Percentiles rank a stretch among this genome's conserved stretches.
Evolutionary conservation across 2,329 filamentous ascomycete species (phyloP).

Genomic region (Hypoxylon sp.): DNA sequence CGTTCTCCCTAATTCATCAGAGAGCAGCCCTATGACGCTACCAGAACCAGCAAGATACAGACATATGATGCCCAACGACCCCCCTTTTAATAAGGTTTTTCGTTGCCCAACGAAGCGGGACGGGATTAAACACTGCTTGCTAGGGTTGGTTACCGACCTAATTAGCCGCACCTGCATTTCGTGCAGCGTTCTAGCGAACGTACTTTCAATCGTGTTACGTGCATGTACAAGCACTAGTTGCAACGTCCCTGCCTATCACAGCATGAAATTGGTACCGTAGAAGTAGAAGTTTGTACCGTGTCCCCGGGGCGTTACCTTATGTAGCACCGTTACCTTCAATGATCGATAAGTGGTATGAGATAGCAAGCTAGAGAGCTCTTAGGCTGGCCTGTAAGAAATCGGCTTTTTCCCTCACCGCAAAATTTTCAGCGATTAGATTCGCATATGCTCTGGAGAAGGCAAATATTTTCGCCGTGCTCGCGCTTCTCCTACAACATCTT

Average conservation of each 20-base stretch:
- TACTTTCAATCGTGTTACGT: slow-evolving; percentile 22
- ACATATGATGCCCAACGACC: slow-evolving; percentile 28
- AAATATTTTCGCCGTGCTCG: slow-evolving; percentile 30
- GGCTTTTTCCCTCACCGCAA: slow-evolving; percentile 32
- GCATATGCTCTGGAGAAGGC: slow-evolving; percentile 27
- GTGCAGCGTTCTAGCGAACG: slow-evolving; percentile 11
- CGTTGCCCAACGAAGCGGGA: slow-evolving; percentile 24
- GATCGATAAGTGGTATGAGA: too few species aligned
- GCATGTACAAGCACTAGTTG: slow-evolving; percentile 19
- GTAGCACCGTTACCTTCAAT: too few species aligned
- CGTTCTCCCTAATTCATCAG: too few species aligned
- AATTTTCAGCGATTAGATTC: slow-evolving; percentile 40
- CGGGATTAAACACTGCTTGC: slow-evolving; percentile 15
- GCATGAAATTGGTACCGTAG: neutral
- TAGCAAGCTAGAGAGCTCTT: slow-evolving; percentile 8
- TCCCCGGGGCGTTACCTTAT: neutral
- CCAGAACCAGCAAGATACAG: too few species aligned
- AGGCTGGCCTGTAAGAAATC: slow-evolving; percentile 8
- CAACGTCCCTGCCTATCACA: slow-evolving; percentile 17
- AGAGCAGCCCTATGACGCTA: slow-evolving; percentile 1
- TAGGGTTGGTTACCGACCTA: slow-evolving; percentile 11
- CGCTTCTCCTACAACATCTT: too few species aligned
- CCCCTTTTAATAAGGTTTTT: slow-evolving; percentile 17
- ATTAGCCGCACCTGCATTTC: slow-evolving; percentile 31
- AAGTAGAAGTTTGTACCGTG: slow-evolving; percentile 18